Percentiles rank a stretch among this genome's conserved stretches.
Conservation (phyloP, 2,329 filamentous ascomycete genomes). For the Verticillium klebahnii region DNA sequence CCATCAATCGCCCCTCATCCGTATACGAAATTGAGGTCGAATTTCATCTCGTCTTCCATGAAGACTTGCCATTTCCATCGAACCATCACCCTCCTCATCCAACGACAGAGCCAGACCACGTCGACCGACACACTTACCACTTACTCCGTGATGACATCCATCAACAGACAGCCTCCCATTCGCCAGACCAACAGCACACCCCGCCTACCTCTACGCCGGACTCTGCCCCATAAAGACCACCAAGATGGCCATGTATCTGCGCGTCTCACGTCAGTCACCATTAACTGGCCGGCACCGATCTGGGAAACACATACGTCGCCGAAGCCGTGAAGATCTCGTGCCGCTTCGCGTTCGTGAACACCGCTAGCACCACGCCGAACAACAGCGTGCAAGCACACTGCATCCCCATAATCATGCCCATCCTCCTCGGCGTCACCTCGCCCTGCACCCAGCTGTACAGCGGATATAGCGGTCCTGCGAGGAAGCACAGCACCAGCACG, state of each 20-base stretch:
- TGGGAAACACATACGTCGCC: not conserved
- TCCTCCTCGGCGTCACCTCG: not conserved
- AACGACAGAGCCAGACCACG: not conserved
- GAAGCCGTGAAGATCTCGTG: conserved; percentile 1
- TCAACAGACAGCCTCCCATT: not conserved
- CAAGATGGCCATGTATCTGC: not conserved
- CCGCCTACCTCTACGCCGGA: not conserved
- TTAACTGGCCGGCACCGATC: not conserved
- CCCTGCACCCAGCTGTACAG: conserved; percentile 1
- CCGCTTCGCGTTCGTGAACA: not conserved
- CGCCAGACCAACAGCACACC: not conserved
- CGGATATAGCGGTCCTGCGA: not conserved
- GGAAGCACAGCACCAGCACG: not conserved
- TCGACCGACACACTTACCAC: not conserved
- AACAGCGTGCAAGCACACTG: not conserved
- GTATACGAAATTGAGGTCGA: too few species aligned
- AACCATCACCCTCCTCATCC: not conserved
- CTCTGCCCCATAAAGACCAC: not conserved
- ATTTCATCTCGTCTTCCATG: too few species aligned
- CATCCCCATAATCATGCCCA: not conserved
- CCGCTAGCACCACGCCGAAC: not conserved
- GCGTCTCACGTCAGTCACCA: not conserved
- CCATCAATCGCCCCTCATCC: too few species aligned
- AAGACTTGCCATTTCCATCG: too few species aligned
- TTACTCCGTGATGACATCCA: not conserved